A percentile compares a stretch with the other conserved stretches of the same genome.
Conservation (phyloP, 2,329 filamentous ascomycete species). For the Aciculosporium take region DNA sequence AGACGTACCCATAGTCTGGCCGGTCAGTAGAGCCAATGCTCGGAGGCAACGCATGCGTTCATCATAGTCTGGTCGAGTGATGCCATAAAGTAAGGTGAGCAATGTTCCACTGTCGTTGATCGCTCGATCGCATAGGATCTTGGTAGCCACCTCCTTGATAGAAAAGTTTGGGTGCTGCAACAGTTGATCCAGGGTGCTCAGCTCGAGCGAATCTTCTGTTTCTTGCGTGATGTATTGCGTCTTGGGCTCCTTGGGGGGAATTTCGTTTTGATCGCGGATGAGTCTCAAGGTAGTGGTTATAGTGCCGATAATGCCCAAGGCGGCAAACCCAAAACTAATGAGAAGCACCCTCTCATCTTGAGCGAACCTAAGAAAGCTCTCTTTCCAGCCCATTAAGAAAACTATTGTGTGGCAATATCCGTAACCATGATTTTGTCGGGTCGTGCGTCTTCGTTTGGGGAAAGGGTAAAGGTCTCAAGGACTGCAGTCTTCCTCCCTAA, state of each 20-base stretch:
- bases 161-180: conserved; percentile 57
- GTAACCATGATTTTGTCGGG: conserved; percentile 6
- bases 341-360: conserved; percentile 41
- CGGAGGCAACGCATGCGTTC: conserved; percentile 42
- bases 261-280: conserved; percentile 49
- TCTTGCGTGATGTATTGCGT: conserved; percentile 62
- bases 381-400: conserved; percentile 24
- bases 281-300: conserved; percentile 44
- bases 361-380: conserved; percentile 15
- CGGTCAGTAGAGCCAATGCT: conserved; percentile 40
- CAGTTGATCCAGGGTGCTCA: conserved; percentile 52
- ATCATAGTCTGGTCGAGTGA: conserved; percentile 44
- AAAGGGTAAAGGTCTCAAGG: no score
- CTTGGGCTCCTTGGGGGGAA: conserved; percentile 50
- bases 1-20: conserved; percentile 20
- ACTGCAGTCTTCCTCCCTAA: no score
- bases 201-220: conserved; percentile 55
- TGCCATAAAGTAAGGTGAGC: conserved; percentile 39
- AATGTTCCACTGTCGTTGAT: conserved; percentile 43
- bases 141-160: conserved; percentile 53
- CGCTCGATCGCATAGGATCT: conserved; percentile 40
- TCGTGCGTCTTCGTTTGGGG: neutral
- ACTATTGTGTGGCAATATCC: conserved; percentile 7
- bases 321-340: conserved; percentile 39
- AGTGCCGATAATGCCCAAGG: conserved; percentile 41